phyloP scores from a whole-genome alignment of 495 filamentous ascomycete species.

The Xylaria nigripes region DNA sequence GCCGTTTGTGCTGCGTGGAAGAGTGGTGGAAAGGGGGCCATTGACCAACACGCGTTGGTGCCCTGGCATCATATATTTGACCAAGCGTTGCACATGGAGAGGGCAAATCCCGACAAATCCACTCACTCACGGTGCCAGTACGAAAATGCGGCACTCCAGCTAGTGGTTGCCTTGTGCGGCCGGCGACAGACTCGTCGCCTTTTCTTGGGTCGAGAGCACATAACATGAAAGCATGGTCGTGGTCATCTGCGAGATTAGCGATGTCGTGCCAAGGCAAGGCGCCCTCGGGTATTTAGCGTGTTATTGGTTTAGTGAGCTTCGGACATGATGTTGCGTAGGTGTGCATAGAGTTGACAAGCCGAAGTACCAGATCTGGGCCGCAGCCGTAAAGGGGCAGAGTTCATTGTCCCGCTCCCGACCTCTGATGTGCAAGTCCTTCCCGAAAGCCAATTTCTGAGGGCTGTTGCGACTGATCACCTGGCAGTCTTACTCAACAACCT shows the following conservation, averaged over 20 bases:
- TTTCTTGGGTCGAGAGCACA: conserved; percentile 2
- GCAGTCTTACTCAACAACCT: background rate
- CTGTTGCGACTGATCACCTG: conserved; percentile 2
- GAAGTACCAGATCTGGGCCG: background rate
- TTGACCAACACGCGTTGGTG: background rate
- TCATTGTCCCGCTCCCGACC: background rate
- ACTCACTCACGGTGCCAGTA: background rate
- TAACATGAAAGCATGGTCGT: conserved; percentile 5
- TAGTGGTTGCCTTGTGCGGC: background rate
- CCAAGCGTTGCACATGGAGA: conserved; percentile 6
- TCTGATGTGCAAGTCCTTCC: background rate
- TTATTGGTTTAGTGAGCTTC: background rate
- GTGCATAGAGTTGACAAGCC: background rate
- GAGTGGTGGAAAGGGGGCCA: background rate
- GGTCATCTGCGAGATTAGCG: conserved; percentile 14
- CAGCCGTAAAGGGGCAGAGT: too few species aligned
- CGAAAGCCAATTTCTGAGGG: background rate
- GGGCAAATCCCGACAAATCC: conserved; percentile 9
- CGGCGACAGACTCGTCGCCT: background rate
- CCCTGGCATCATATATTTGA: conserved; percentile 1
- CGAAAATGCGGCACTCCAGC: conserved; percentile 1
- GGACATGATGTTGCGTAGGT: background rate
- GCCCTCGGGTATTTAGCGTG: background rate
- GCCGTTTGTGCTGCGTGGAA: conserved; percentile 10
- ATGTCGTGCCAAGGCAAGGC: conserved; percentile 8